Conservation (phyloP, 257 asterid species). For the Salvia rosmarinus region DNA sequence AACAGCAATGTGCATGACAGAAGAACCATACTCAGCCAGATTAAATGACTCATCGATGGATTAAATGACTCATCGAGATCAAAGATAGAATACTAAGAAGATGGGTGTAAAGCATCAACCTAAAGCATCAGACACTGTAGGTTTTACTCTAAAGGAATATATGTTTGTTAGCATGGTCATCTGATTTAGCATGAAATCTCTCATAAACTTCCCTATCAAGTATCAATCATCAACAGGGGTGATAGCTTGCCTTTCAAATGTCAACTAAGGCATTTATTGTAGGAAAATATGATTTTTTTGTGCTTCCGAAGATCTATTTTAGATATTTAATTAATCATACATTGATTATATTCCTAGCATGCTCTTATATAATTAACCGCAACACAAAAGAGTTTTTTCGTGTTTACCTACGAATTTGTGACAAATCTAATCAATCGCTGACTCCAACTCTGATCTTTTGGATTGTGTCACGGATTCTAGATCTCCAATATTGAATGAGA, state of each 20-base stretch:
- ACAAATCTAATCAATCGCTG: too few relatives aligned
- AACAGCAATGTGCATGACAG: constrained; percentile 14
- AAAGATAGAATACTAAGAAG: constrained; percentile 5
- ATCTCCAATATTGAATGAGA: too few relatives aligned
- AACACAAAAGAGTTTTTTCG: too few relatives aligned
- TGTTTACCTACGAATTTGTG: too few relatives aligned
- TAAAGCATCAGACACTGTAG: constrained; percentile 28
- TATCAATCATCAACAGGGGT: constrained; percentile 24
- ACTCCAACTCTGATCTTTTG: too few relatives aligned
- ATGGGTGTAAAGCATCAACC: constrained; percentile 18
- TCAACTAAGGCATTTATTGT: constrained; percentile 16
- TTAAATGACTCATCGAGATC: constrained; percentile 24
- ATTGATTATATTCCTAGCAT: too few relatives aligned
- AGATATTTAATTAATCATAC: too few relatives aligned
- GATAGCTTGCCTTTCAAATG: constrained; percentile 31
- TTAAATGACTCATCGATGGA: constrained; percentile 22
- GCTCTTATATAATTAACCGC: too few relatives aligned
- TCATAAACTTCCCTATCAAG: constrained; percentile 25
- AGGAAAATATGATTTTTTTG: too few relatives aligned
- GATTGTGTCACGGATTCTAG: too few relatives aligned
- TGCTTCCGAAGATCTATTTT: too few relatives aligned
- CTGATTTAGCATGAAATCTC: constrained; percentile 35
- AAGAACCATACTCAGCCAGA: constrained; percentile 19
- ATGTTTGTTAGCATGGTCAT: constrained; percentile 22
- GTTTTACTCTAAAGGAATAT: constrained; percentile 26